These are phyloP conservation scores for Aspergillus cristatus DNA, from an alignment of 495 filamentous ascomycete species.

Conservation along the genomic window DNA sequence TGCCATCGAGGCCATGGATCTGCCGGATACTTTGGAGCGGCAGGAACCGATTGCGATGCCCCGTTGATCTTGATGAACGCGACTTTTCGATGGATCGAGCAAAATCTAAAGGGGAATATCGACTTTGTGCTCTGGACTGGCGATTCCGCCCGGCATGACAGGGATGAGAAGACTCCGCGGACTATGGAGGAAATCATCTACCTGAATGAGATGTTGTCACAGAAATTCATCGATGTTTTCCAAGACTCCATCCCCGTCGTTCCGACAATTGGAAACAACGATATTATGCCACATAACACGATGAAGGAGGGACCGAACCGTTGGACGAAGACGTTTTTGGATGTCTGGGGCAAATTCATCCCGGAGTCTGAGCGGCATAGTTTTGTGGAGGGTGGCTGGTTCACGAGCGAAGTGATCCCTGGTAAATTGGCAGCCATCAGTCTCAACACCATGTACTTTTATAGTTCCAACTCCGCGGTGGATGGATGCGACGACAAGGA, in stretches of 20 bases:
- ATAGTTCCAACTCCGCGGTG: slow-evolving; percentile 80
- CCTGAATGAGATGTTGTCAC: slow-evolving; percentile 64
- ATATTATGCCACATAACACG: slow-evolving; percentile 96
- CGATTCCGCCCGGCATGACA: slow-evolving; percentile 91
- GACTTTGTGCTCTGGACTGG: slow-evolving; percentile 99
- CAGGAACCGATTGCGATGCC: slow-evolving; percentile 81
- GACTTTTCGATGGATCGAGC: slow-evolving; percentile 87
- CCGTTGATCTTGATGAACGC: slow-evolving; percentile 72
- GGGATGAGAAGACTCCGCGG: slow-evolving; percentile 76
- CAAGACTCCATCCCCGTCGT: slow-evolving; percentile 66
- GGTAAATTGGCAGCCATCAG: slow-evolving; percentile 82
- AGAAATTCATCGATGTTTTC: slow-evolving; percentile 70
- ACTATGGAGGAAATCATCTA: slow-evolving; percentile 60
- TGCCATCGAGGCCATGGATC: slow-evolving; percentile 75
- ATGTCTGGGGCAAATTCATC: slow-evolving; percentile 79
- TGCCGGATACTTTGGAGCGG: slow-evolving; percentile 73
- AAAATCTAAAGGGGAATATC: slow-evolving; percentile 69
- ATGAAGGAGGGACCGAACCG: slow-evolving; percentile 73
- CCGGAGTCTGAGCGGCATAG: slow-evolving; percentile 87
- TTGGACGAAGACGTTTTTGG: slow-evolving; percentile 63
- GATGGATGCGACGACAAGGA: slow-evolving; percentile 71
- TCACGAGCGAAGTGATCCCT: slow-evolving; percentile 85
- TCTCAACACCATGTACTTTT: slow-evolving; percentile 95
- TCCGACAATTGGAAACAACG: slow-evolving; percentile 92
- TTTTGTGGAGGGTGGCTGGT: slow-evolving; percentile 91